Base-by-base conservation (phyloP, 192 early-diverging fungal species). In the Mortierella claussenii region DNA sequence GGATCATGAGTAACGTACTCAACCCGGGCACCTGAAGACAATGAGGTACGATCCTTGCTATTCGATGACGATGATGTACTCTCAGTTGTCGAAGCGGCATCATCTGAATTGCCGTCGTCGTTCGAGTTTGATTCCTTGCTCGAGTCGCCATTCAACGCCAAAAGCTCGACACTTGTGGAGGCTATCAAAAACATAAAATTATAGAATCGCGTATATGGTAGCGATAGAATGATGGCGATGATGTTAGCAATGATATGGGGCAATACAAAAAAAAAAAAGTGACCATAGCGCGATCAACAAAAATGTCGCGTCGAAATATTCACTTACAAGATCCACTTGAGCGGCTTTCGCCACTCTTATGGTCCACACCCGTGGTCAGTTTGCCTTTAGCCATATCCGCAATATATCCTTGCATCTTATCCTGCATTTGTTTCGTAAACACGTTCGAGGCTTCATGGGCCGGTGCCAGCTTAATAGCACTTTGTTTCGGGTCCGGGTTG, bases 321-420 rank as follows among this genome's bases (percentile, higher is more conserved):
- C 26, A 68, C 62, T 52, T 52, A 64, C 65, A 60, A 15, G 46
- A 50, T 3, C 69, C 79, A 21, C 63, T 54, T 23, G 11, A 34
- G 11, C 69, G 69, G 23, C 53, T 67, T 17, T 80, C 59, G 2
- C 79, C 79, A 30, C 62, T 74, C 45, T 80, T 80, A 34, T 80
- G 69, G 55, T 80, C 79, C 3, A 80, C 69, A 11, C 64, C 68
- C 4, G 79, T 69, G 18, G 27, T 67, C 32, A 80, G 52, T 23
- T 80, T 66, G 6, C 79, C 79, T 43, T 54, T 55, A 5, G 63
- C 47, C 68, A 80, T 55, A 45, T 80, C 69, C 4, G 8, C 55
- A 37, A 80, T 56, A 27, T 80, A 74, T 23, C 59, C 59, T 17
- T 73, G 52, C 61, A 80, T 63, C 57, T 65, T 74, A 13, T 24